A percentile compares a stretch with the other conserved stretches of the same genome.
Conservation (phyloP, 768 basidiomycete species). For the Tephrocybe sp. region DNA sequence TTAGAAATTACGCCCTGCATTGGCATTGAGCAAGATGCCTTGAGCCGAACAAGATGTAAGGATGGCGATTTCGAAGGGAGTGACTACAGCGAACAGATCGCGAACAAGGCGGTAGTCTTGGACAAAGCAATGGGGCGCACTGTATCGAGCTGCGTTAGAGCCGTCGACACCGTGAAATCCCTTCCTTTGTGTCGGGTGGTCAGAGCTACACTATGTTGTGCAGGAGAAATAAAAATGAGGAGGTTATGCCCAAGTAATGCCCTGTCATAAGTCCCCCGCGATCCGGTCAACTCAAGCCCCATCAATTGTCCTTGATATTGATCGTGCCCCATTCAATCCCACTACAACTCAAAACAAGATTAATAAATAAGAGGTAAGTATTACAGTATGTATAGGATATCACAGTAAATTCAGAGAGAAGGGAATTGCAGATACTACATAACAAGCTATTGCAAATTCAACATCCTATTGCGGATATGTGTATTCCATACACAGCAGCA, state of each 20-base stretch:
- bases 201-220: too few species aligned
- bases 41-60: constrained; percentile 13
- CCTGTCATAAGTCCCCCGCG: too few species aligned
- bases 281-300: too few species aligned
- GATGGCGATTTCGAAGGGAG: constrained; percentile 10
- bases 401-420: background rate
- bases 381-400: background rate
- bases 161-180: background rate
- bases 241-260: background rate
- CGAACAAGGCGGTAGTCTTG: background rate
- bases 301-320: too few species aligned
- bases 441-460: background rate
- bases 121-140: background rate
- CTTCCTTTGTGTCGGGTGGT: background rate
- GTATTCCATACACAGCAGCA: constrained; percentile 18
- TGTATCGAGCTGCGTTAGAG: background rate
- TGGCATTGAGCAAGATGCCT: constrained; percentile 4
- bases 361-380: too few species aligned
- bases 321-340: too few species aligned
- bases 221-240: too few species aligned
- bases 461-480: constrained; percentile 8
- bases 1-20: constrained; percentile 40
- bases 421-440: background rate
- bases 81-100: constrained; percentile 8
- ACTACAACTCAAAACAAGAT: background rate